Evolutionary conservation across 129 eudicot species (phyloP), one percentile per base, ranked within the genome.

Genomic region (Gnaphalium uliginosum): DNA sequence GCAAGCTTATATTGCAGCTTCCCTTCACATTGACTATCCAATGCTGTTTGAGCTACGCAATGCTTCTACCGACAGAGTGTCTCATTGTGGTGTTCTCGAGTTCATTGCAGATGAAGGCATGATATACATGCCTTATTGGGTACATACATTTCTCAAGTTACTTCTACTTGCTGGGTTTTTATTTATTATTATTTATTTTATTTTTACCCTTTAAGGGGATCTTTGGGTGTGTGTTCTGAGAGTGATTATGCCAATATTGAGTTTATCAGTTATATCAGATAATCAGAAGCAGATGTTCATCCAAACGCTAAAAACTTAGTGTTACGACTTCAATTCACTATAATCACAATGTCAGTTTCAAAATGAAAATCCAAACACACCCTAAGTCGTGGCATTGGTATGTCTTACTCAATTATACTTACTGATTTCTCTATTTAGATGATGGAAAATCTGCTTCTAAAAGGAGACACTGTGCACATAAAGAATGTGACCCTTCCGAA

Each of bases 101-200:
- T 92, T 92, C 78, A 87, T 89, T 81, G 96, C 96, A 0, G 98
- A 92, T 84, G 94, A 92, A 85, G 98, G 98, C 86, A 83, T 93
- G 86, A 90, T 90, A 72, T 90, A 88, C 71, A 93, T 89, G 98
- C 98, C 98, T 35, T 92, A 92, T 75, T 92, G 96, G 95, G 98
- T 90, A 88, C 2, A 29, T 21, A 83, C 76, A 50, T 41, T 54
- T 51, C 32, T 21, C 19, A 8, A 21, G 23, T 0, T 22, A 3
- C 18, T 35, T 19, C 1, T 19, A 29, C 13, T 1, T 29, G 33
- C 32, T 43, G 30, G 29, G 19, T 72, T 48, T 39, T 9, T 7
- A 33, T 54, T 57, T 10, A 32, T 18, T 0, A 9, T 15, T 63
- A 29, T 59, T 53, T 25, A 17, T 80, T 39, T 43, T 2, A 2